Evolutionary conservation across 2,329 filamentous ascomycete species (phyloP).

Genomic region (Purpureocillium takamizusanense): DNA sequence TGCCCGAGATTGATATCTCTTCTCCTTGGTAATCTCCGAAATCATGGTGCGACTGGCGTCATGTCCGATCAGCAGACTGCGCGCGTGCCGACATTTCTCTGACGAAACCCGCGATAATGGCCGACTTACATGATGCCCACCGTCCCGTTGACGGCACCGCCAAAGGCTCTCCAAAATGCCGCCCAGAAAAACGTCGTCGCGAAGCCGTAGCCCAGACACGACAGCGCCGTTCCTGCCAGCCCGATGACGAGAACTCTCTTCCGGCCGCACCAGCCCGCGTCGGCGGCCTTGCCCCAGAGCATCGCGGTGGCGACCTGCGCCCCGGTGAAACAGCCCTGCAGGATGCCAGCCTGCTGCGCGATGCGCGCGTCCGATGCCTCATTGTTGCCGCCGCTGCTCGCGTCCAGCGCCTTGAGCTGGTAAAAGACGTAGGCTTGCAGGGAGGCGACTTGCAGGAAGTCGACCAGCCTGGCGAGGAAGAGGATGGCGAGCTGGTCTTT

Average conservation of each 20-base stretch:
- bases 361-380: slow-evolving; percentile 45
- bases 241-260: slow-evolving; percentile 66
- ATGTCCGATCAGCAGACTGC: slow-evolving; percentile 3
- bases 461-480: slow-evolving; percentile 60
- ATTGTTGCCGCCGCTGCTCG: no score
- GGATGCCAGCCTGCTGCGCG: slow-evolving; percentile 58
- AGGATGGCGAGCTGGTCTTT: slow-evolving; percentile 64
- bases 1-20: slow-evolving; percentile 37
- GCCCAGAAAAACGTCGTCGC: slow-evolving; percentile 55
- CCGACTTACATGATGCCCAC: slow-evolving; percentile 37
- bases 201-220: slow-evolving; percentile 65
- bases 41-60: slow-evolving; percentile 34
- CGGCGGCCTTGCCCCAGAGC: slow-evolving; percentile 60
- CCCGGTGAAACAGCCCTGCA: slow-evolving; percentile 64
- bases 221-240: slow-evolving; percentile 56
- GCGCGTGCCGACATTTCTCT: background rate
- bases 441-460: slow-evolving; percentile 64
- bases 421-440: slow-evolving; percentile 68
- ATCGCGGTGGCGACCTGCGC: slow-evolving; percentile 67
- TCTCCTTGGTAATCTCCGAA: slow-evolving; percentile 38
- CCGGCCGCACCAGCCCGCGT: slow-evolving; percentile 50
- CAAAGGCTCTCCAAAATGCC: slow-evolving; percentile 55
- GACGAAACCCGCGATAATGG: no score
- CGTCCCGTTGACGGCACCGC: slow-evolving; percentile 46
- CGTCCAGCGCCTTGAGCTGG: slow-evolving; percentile 59